phyloP scores from a whole-genome alignment of 768 basidiomycete species.

The Rhodotorula toruloides region DNA sequence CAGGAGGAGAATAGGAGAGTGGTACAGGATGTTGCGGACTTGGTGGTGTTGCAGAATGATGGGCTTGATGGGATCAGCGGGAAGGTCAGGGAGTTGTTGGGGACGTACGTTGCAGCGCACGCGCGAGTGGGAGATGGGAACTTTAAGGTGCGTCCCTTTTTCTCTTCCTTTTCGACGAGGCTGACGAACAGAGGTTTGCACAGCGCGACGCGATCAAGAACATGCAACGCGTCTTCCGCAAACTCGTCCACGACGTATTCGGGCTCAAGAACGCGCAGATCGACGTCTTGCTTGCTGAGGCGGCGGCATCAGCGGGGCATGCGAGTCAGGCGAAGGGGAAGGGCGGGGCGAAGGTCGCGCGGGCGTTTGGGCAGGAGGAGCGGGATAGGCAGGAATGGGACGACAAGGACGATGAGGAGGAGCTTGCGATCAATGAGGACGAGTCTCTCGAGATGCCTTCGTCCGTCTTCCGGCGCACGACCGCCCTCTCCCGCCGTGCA shows the following conservation, averaged over 20 bases:
- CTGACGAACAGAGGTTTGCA: background rate
- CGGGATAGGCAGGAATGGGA: background rate
- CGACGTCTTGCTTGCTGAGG: slow-evolving; percentile 5
- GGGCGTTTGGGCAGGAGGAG: background rate
- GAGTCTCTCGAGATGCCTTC: too few relatives aligned
- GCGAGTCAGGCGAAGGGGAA: background rate
- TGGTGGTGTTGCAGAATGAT: slow-evolving; percentile 4
- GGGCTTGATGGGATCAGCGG: slow-evolving; percentile 25
- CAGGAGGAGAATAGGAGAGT: slow-evolving; percentile 4
- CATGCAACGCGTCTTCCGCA: slow-evolving; percentile 23
- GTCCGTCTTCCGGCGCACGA: background rate
- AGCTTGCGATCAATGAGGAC: background rate
- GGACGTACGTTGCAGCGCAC: slow-evolving; percentile 31
- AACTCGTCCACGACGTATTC: slow-evolving; percentile 17
- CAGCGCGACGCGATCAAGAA: slow-evolving; percentile 9
- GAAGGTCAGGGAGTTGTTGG: slow-evolving; percentile 11
- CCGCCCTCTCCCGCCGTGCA: background rate
- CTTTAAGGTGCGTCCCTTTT: slow-evolving; percentile 13
- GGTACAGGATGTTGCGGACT: background rate
- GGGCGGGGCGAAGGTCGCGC: background rate
- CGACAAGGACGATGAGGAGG: background rate
- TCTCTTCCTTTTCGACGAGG: background rate
- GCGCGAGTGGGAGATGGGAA: slow-evolving; percentile 18
- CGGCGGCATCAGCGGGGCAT: too few relatives aligned
- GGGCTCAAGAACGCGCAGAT: slow-evolving; percentile 6